Base-by-base conservation (phyloP, 345 rosid species). In the Bruguiera sexangula region DNA sequence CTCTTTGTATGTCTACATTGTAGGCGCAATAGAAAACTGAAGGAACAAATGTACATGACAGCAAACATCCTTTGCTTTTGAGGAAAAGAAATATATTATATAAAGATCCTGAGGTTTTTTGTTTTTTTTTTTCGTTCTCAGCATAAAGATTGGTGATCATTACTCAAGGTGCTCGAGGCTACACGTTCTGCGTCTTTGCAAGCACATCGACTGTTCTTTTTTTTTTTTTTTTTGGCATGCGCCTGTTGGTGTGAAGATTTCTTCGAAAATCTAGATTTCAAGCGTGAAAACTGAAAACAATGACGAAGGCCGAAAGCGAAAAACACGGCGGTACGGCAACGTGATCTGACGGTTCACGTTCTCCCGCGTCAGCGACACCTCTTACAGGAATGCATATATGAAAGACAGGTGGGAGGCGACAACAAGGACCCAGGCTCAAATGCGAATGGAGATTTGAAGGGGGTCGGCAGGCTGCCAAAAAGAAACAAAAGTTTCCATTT, bases 271-370 rank as follows among this genome's bases (percentile, higher is more conserved):
- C 10, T 36, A 37, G 15, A 37, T 37, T 37, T 37, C 15, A 8
- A 10, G 46, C 2, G 46, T 10, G 46, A 39, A 39, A 9, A 39
- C 46, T 6, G 37, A 34, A 34, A 34, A 32, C 36, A 32, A 32
- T 32, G 36, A 4, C 36, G 6, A 4, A 34, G 37, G 37, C 9
- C 37, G 6, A 34, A 34, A 8, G 24, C 24, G 24, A 24, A 24
- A 32, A 32, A 32, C 1, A 32, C 6, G 1, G 6, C 36, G 36
- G 36, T 32, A 69, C 43, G 48, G 75, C 15, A 68, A 71, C 43
- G 19, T 65, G 60, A 77, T 72, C 69, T 60, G 70, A 77, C 67
- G 76, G 73, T 50, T 22, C 70, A 59, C 27, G 76, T 57, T 70
- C 21, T 2, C 56, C 76, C 58, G 52, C 48, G 32, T 58, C 62